A percentile compares a stretch with the other conserved stretches of the same genome.
phyloP scores from a whole-genome alignment of 2,329 filamentous ascomycete genomes.

The Bipolaris gigantea region DNA sequence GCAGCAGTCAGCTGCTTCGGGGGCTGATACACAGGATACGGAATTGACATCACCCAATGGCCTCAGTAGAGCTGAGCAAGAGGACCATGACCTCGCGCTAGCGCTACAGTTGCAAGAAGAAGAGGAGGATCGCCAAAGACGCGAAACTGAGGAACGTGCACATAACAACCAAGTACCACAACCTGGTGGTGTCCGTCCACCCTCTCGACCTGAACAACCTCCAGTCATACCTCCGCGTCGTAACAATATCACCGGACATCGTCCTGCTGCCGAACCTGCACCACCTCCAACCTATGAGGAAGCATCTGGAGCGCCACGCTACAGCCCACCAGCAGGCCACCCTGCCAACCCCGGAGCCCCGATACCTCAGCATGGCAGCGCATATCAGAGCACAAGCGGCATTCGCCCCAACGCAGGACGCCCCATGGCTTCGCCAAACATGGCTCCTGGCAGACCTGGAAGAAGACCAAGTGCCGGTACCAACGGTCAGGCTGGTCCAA shows the following conservation, averaged over 20 bases:
- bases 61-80: slow-evolving; percentile 67
- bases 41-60: slow-evolving; percentile 29
- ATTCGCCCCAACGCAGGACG: slow-evolving; percentile 11
- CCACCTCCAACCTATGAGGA: slow-evolving; percentile 69
- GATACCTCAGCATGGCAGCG: slow-evolving; percentile 30
- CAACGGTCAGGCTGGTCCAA: slow-evolving; percentile 8
- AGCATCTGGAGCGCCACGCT: slow-evolving; percentile 59
- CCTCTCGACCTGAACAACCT: slow-evolving; percentile 40
- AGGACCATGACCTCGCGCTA: slow-evolving; percentile 80
- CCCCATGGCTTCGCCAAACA: not conserved
- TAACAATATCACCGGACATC: slow-evolving; percentile 42
- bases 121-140: slow-evolving; percentile 77
- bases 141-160: slow-evolving; percentile 60
- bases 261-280: slow-evolving; percentile 51
- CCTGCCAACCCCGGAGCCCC: slow-evolving; percentile 46
- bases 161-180: slow-evolving; percentile 58
- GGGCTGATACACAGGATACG: slow-evolving; percentile 16
- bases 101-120: slow-evolving; percentile 93
- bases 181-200: slow-evolving; percentile 30
- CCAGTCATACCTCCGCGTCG: slow-evolving; percentile 52
- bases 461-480: slow-evolving; percentile 31
- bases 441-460: slow-evolving; percentile 19
- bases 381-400: slow-evolving; percentile 26
- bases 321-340: slow-evolving; percentile 54
- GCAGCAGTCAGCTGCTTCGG: slow-evolving; percentile 14